Percentiles rank a stretch among this genome's conserved stretches.
phyloP scores from a whole-genome alignment of 345 rosid genomes.

The Crucihimalaya himalaica region DNA sequence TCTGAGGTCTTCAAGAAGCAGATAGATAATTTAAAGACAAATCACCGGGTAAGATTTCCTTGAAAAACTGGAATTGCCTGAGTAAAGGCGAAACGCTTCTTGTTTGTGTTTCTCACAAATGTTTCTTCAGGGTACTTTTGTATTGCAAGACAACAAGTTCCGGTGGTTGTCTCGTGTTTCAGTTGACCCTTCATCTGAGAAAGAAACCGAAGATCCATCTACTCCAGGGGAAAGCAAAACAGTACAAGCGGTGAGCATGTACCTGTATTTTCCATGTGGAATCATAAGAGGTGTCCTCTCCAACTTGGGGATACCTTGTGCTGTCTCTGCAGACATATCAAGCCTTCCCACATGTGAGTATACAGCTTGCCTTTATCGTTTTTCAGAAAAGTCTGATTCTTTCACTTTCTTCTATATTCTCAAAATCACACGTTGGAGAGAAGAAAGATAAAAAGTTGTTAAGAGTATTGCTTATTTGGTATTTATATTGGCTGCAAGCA shows the following conservation, averaged over 20 bases:
- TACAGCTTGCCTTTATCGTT: neutral
- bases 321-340: constrained; percentile 94
- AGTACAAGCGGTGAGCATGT: constrained; percentile 79
- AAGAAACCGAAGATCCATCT: constrained; percentile 57
- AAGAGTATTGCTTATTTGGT: neutral
- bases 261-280: constrained; percentile 93
- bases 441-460: neutral
- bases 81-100: neutral
- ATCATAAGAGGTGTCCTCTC: constrained; percentile 97
- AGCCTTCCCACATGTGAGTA: constrained; percentile 92
- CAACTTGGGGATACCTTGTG: constrained; percentile 93
- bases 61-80: neutral
- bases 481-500: neutral
- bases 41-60: constrained; percentile 65
- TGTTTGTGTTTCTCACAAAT: neutral
- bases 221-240: constrained; percentile 60
- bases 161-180: constrained; percentile 88
- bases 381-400: neutral
- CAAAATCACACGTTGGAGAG: neutral
- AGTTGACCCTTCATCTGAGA: constrained; percentile 57
- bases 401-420: neutral
- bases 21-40: constrained; percentile 95
- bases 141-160: constrained; percentile 91
- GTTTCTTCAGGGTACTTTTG: constrained; percentile 86
- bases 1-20: constrained; percentile 97